These are phyloP conservation scores for Calycina marina DNA, from an alignment of 2,329 filamentous ascomycete species.

Conservation along the genomic window DNA sequence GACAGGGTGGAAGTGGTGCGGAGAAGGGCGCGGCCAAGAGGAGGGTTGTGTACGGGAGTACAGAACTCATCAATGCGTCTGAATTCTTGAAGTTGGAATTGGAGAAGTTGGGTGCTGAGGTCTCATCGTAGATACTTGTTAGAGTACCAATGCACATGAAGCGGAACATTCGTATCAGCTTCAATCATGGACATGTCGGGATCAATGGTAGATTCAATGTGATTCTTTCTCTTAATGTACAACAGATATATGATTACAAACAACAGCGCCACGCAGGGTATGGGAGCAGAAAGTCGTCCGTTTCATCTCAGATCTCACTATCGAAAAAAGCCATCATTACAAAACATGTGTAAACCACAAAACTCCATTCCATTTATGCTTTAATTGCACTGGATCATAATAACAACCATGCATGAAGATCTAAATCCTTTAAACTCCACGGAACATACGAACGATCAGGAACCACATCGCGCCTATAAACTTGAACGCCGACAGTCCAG, in stretches of 20 bases:
- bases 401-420: too few relatives aligned
- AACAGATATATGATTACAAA: neutral
- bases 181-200: too few relatives aligned
- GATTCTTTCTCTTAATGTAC: too few relatives aligned
- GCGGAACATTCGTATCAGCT: too few relatives aligned
- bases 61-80: constrained; percentile 58
- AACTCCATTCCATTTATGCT: too few relatives aligned
- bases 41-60: constrained; percentile 88
- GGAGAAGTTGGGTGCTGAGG: constrained; percentile 45
- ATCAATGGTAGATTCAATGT: too few relatives aligned
- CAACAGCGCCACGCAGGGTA: neutral
- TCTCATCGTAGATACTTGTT: constrained; percentile 6
- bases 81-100: constrained; percentile 52
- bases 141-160: too few relatives aligned
- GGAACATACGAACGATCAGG: constrained; percentile 75
- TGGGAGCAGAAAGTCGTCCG: too few relatives aligned
- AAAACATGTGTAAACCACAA: too few relatives aligned
- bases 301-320: too few relatives aligned
- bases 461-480: constrained; percentile 31
- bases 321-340: too few relatives aligned
- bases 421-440: constrained; percentile 42
- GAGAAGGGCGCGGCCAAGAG: constrained; percentile 50
- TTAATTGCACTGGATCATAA: too few relatives aligned
- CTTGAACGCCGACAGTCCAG: constrained; percentile 22
- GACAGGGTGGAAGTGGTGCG: constrained; percentile 26